Evolutionary conservation across 2,329 filamentous ascomycete genomes (phyloP), one percentile per base, ranked within the genome.

Genomic region (Pestalotiopsis sp.): DNA sequence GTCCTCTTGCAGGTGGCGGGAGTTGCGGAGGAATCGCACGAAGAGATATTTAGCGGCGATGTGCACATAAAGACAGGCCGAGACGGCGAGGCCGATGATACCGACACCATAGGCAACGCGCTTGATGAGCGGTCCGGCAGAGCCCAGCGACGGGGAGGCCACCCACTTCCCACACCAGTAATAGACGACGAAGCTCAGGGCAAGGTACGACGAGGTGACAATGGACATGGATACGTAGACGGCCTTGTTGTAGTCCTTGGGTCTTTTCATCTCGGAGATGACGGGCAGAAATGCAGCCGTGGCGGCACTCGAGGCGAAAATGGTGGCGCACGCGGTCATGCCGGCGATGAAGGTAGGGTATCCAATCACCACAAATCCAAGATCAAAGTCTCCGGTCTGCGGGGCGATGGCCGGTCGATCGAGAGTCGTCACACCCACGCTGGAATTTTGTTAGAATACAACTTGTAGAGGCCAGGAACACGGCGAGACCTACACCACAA

Each of bases 241-340:
- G 0, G 89, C 85, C 76, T 90, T 90, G 69, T 83, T 84, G 76
- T 87, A 91, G 72, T 90, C 87, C 23, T 81, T 81, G 0, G 89
- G 89, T 38, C 83, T 82, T 57, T 80, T 82, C 89, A 92, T 92
- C 79, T 92, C 90, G 0, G 86, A 87, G 66, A 91, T 91, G 69
- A 92, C 87, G 4, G 89, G 88, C 1, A 91, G 78, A 73, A 91
- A 91, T 1, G 87, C 87, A 0, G 85, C 86, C 0, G 88, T 90
- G 20, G 86, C 87, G 0, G 88, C 86, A 6, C 83, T 85, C 2
- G 87, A 88, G 68, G 87, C 85, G 78, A 91, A 89, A 70, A 91
- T 90, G 2, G 86, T 89, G 2, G 83, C 82, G 0, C 85, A 83
- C 52, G 88, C 86, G 0, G 85, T 86, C 72, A 91, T 89, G 7